Percentiles rank a stretch among this genome's conserved stretches.
phyloP scores from a whole-genome alignment of 352 stramenopile genomes.

The Blastocystis sp. region DNA sequence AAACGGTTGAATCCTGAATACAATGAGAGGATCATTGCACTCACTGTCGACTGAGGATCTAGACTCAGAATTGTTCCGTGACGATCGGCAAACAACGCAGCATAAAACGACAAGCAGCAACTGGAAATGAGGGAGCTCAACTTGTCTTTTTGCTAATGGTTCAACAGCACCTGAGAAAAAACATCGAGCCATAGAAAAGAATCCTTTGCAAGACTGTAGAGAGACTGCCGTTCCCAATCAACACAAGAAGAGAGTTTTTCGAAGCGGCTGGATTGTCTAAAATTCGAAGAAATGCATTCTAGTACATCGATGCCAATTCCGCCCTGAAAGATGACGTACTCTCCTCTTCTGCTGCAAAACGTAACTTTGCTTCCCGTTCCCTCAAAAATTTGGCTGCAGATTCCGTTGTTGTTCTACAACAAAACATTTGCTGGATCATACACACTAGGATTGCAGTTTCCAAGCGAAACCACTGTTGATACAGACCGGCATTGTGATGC shows the following conservation, averaged over 20 bases:
- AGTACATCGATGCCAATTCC: not conserved
- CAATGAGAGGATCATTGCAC: not conserved
- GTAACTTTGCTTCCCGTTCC: not conserved
- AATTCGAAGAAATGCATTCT: not conserved
- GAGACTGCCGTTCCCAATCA: not conserved
- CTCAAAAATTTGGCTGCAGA: not conserved
- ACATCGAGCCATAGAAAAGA: constrained; percentile 33
- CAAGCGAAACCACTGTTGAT: not conserved
- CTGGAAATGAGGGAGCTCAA: not conserved
- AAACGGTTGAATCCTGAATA: constrained; percentile 25
- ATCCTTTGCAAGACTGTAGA: constrained; percentile 2
- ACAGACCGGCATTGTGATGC: not conserved
- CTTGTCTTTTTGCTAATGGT: not conserved
- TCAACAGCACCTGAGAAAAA: not conserved
- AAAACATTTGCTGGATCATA: not conserved
- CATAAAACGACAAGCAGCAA: constrained; percentile 13
- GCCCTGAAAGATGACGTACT: not conserved
- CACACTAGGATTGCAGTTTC: not conserved
- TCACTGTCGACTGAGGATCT: not conserved
- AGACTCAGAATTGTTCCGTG: constrained; percentile 37
- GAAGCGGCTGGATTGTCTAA: not conserved
- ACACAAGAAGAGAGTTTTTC: not conserved
- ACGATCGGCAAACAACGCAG: constrained; percentile 17
- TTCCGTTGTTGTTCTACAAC: not conserved
- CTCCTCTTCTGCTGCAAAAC: not conserved